Evolutionary conservation across 805 yeast genomes (phyloP).

Genomic region (Priceomyces melissophilus): DNA sequence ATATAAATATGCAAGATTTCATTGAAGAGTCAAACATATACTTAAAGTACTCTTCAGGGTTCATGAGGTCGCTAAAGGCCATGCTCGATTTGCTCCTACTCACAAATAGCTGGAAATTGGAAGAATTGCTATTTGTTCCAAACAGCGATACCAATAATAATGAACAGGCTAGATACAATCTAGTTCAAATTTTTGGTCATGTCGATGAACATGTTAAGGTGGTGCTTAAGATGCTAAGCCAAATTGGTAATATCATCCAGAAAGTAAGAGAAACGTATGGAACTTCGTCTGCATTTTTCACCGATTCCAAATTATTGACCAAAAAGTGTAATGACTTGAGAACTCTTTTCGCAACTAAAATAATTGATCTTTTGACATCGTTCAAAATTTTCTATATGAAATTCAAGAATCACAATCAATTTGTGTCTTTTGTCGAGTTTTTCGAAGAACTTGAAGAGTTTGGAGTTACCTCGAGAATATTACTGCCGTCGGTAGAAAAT

Average conservation of each 20-base stretch:
- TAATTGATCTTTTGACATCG: slow-evolving; percentile 31
- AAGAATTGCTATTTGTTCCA: slow-evolving; percentile 23
- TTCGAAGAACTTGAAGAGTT: slow-evolving; percentile 19
- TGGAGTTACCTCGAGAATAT: slow-evolving; percentile 14
- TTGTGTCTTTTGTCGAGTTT: slow-evolving; percentile 31
- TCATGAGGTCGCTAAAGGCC: slow-evolving; percentile 10
- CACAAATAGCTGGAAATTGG: slow-evolving; percentile 33
- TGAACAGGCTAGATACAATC: slow-evolving; percentile 19
- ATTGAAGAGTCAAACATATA: neutral
- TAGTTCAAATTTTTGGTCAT: slow-evolving; percentile 21
- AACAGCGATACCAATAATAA: slow-evolving; percentile 13
- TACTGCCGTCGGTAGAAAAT: slow-evolving; percentile 27
- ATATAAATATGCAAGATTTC: neutral
- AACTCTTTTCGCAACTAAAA: slow-evolving; percentile 19
- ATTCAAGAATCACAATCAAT: slow-evolving; percentile 22
- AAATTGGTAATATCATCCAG: slow-evolving; percentile 5
- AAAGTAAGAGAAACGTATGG: slow-evolving; percentile 1
- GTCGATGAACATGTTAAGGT: slow-evolving; percentile 13
- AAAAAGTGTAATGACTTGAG: slow-evolving; percentile 21
- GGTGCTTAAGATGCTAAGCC: slow-evolving; percentile 9
- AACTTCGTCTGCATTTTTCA: slow-evolving; percentile 4
- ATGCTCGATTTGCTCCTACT: slow-evolving; percentile 25
- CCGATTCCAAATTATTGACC: slow-evolving; percentile 9
- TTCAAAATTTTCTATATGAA: slow-evolving; percentile 32
- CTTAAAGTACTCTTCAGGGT: neutral